Base-by-base conservation (phyloP, 768 basidiomycete species). In the Amanita rimosa region DNA sequence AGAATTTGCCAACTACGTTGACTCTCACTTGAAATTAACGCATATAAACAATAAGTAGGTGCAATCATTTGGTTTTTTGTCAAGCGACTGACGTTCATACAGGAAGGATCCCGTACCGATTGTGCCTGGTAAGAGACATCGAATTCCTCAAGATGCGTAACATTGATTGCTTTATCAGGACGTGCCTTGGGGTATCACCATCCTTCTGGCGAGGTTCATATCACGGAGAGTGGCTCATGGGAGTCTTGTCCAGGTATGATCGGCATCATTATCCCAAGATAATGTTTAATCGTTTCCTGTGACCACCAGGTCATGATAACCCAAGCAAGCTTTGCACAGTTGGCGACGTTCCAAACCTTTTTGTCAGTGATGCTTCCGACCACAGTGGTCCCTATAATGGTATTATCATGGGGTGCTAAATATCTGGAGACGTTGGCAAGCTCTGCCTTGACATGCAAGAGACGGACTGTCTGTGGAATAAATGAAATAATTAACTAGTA, bases 1-100 rank as follows among this genome's bases (percentile, higher is more conserved):
- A 57, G 75, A 67, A 1, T 85, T 82, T 53, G 80, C 79, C 0
- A 53, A 79, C 56, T 79, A 77, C 54, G 73, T 82, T 41, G 79
- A 82, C 52, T 63, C 70, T 6, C 62, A 76, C 47, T 34, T 70
- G 17, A 45, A 62, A 10, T 54, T 83, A 40, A 78, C 72, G 0
- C 81, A 76, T 55, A 74, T 85, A 54, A 83, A 79, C 56, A 83
- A 85, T 64, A 69, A 60, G 70, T 69, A 27, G 46, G 49, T 22
- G 19, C 10, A 2, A 27, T 16, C 4, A 7, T 6, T 9, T 13
- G 3, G 10, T 10, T 6, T 16, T 21, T 11, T 19, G n/a, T 19
- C 14, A 21, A 26, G 16, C 17, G 17, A n/a, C 33, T 50, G 11
- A 50, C 19, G 7, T 5, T 16, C 11, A 27, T 6, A n/a, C 43